A percentile compares a stretch with the other conserved stretches of the same genome.
Conservation (phyloP, 2,329 filamentous ascomycete species). For the Torrubiellomyces zombiae region DNA sequence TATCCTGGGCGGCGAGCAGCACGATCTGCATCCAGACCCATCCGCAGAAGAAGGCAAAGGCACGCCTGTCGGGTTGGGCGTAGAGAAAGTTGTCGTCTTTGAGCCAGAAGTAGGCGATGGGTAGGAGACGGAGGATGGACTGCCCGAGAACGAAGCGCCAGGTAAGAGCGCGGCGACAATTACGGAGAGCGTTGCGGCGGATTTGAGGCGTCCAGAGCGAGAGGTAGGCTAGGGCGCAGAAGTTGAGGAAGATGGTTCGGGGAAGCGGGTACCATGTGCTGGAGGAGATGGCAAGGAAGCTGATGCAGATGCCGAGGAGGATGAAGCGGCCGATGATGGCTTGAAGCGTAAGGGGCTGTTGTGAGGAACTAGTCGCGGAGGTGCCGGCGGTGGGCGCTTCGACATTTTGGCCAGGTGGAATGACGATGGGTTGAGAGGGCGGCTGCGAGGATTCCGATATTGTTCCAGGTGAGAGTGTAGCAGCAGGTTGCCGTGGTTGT, state of each 20-base stretch:
- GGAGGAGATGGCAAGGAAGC: constrained; percentile 43
- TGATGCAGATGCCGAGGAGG: constrained; percentile 34
- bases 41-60: constrained; percentile 41
- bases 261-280: constrained; percentile 40
- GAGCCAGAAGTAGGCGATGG: constrained; percentile 75
- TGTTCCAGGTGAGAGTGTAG: constrained; percentile 21
- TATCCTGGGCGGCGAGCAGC: constrained; percentile 62
- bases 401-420: constrained; percentile 47
- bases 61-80: constrained; percentile 47
- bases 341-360: constrained; percentile 28
- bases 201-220: constrained; percentile 92
- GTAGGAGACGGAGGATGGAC: constrained; percentile 59
- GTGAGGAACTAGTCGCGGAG: constrained; percentile 10
- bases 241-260: constrained; percentile 41
- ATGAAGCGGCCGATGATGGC: constrained; percentile 40
- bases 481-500: no score
- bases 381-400: constrained; percentile 22
- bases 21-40: constrained; percentile 86
- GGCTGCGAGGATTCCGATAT: constrained; percentile 17
- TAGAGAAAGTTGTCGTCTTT: constrained; percentile 68
- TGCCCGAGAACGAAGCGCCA: constrained; percentile 86
- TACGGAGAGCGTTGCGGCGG: constrained; percentile 73
- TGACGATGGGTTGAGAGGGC: constrained; percentile 33
- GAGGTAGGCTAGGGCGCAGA: constrained; percentile 57
- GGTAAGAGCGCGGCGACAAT: constrained; percentile 76